Conservation (phyloP, 2,329 filamentous ascomycete species). For the Paraconiothyrium brasiliense region DNA sequence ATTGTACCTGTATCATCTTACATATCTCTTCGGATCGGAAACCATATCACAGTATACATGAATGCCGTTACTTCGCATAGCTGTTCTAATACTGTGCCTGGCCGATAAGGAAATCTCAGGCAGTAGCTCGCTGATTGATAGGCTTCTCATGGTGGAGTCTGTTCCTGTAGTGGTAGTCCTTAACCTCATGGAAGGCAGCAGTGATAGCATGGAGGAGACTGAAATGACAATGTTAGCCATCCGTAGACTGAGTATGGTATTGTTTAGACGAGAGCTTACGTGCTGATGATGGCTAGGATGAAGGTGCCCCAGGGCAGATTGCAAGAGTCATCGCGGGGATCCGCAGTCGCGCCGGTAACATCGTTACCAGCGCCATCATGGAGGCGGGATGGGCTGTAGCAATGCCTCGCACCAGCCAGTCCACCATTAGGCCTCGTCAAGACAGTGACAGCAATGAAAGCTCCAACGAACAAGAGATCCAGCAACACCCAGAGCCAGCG, state of each 20-base stretch:
- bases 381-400: slow-evolving; percentile 30
- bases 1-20: too few species aligned
- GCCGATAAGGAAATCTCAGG: too few species aligned
- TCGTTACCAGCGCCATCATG: slow-evolving; percentile 13
- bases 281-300: slow-evolving; percentile 56
- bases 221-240: slow-evolving; percentile 21
- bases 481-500: slow-evolving; percentile 54
- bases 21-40: too few species aligned
- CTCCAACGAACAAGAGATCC: slow-evolving; percentile 47
- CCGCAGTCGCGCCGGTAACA: slow-evolving; percentile 27
- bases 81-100: too few species aligned
- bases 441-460: slow-evolving; percentile 56
- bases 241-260: neutral
- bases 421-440: slow-evolving; percentile 52
- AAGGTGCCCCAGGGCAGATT: slow-evolving; percentile 57
- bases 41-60: too few species aligned
- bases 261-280: slow-evolving; percentile 44
- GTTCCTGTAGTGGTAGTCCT: slow-evolving; percentile 31
- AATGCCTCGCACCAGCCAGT: slow-evolving; percentile 45
- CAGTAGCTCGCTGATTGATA: neutral
- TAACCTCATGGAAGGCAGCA: slow-evolving; percentile 53
- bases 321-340: slow-evolving; percentile 41
- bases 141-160: neutral
- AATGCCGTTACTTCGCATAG: too few species aligned
- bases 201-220: slow-evolving; percentile 55